phyloP scores from a whole-genome alignment of 768 basidiomycete species.

The Pholiota conissans region DNA sequence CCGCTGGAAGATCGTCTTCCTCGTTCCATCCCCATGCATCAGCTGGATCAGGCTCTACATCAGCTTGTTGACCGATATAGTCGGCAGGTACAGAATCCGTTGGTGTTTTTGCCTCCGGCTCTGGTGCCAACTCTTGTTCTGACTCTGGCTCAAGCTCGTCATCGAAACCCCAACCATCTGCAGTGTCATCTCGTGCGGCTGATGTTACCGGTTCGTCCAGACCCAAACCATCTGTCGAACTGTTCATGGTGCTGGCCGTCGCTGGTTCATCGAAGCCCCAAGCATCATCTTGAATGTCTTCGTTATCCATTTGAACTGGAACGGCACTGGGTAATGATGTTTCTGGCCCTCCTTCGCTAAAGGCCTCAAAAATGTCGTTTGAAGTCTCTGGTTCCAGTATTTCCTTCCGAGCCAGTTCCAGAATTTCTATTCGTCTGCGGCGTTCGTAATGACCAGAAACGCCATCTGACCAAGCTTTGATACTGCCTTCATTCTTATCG shows the following conservation, averaged over 20 bases:
- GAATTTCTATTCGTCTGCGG: constrained; percentile 63
- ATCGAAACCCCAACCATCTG: constrained; percentile 56
- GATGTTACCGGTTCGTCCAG: constrained; percentile 14
- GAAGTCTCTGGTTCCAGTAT: constrained; percentile 45
- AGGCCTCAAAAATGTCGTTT: constrained; percentile 40
- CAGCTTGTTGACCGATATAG: constrained; percentile 5
- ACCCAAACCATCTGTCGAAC: constrained; percentile 30
- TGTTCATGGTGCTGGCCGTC: constrained; percentile 27
- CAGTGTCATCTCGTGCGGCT: constrained; percentile 20
- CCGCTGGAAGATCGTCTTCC: constrained; percentile 38
- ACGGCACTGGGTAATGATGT: constrained; percentile 29
- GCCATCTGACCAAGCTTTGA: constrained; percentile 69
- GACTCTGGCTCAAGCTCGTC: constrained; percentile 30
- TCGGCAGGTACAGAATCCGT: constrained; percentile 6
- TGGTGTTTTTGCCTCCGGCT: constrained; percentile 3
- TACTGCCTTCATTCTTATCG: constrained; percentile 45
- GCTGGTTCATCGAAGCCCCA: constrained; percentile 31
- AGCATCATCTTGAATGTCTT: constrained; percentile 37
- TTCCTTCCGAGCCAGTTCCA: constrained; percentile 59
- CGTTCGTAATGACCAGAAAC: constrained; percentile 78
- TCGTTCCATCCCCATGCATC: constrained; percentile 84
- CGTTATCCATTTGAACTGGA: constrained; percentile 30
- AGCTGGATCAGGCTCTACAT: constrained; percentile 41
- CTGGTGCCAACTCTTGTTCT: neutral
- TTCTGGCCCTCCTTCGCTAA: constrained; percentile 33